phyloP scores from a whole-genome alignment of 2,329 filamentous ascomycete species.

The Botrytis paeoniae region DNA sequence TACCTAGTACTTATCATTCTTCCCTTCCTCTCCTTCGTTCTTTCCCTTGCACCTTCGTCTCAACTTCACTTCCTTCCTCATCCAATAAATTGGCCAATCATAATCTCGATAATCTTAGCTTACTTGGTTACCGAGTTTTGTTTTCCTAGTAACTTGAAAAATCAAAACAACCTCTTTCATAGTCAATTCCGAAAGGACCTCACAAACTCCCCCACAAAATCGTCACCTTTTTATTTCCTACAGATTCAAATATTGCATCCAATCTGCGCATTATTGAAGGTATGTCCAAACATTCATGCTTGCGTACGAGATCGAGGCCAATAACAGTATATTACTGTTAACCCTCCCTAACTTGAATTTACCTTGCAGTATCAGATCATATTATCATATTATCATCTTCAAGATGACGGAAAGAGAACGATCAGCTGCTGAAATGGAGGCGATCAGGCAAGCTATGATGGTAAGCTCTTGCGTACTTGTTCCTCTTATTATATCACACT shows the following conservation, averaged over 20 bases:
- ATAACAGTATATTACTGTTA: background rate
- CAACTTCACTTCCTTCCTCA: background rate
- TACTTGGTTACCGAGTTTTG: background rate
- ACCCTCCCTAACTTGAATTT: background rate
- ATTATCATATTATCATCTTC: background rate
- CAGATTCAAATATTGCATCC: background rate
- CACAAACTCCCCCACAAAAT: background rate
- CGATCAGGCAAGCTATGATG: conserved; percentile 34
- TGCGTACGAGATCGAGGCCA: background rate
- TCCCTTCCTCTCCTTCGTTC: background rate
- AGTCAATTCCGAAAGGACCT: background rate
- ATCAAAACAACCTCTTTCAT: background rate
- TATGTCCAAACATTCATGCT: background rate
- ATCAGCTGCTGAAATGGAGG: background rate
- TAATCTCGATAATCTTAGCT: background rate
- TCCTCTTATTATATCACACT: background rate
- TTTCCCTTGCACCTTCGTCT: background rate
- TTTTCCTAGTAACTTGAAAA: background rate
- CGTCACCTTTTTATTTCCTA: background rate
- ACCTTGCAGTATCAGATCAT: background rate
- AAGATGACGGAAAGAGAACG: conserved; percentile 9
- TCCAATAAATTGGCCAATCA: background rate
- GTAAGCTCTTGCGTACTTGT: conserved; percentile 16
- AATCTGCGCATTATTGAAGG: background rate
- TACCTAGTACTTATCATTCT: background rate